Conservation (phyloP, 441 rosid genomes). For the Aleurites moluccanus region DNA sequence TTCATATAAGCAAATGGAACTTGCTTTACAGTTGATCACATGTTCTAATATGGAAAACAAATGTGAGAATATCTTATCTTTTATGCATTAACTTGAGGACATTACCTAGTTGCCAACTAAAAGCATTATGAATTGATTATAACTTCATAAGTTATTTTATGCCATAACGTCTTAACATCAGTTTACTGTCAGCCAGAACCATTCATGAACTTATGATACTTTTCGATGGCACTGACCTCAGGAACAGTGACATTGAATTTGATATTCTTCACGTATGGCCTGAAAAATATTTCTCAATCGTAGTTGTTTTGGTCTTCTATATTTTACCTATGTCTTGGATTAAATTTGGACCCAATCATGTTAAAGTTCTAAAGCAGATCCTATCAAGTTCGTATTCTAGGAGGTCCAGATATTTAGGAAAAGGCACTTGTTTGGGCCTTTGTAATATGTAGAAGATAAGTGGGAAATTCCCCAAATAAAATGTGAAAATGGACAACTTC, state of each 20-base stretch:
- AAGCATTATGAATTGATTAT: neutral
- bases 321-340: neutral
- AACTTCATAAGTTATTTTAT: neutral
- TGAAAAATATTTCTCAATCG: neutral
- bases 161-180: neutral
- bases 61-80: neutral
- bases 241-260: too few species aligned
- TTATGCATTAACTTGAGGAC: neutral
- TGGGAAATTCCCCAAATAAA: neutral
- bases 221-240: too few species aligned
- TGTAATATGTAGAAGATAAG: neutral
- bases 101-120: neutral
- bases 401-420: neutral
- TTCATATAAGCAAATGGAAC: too few species aligned
- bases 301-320: neutral
- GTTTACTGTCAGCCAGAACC: neutral
- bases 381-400: neutral
- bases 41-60: neutral
- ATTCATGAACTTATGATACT: neutral
- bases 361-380: conserved; percentile 5
- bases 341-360: neutral
- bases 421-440: neutral
- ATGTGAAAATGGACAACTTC: neutral
- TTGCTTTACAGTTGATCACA: neutral
- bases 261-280: too few species aligned